Evolutionary conservation across 345 rosid species (phyloP), one percentile per base, ranked within the genome.

Genomic region (Salix exigua): DNA sequence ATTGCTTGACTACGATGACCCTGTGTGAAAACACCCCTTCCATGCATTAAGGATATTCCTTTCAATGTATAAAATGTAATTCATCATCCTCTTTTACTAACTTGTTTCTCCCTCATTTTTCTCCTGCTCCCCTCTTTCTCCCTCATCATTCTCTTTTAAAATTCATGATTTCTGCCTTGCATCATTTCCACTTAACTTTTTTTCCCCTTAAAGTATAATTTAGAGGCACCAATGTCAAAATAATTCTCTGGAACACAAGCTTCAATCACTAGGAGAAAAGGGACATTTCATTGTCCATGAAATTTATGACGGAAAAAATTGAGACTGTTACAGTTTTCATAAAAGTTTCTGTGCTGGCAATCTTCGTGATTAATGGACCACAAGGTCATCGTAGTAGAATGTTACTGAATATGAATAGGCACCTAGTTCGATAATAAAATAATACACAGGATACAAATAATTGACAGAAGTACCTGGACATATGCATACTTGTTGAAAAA

Each of bases 401-500:
- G 33, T 70, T 40, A 70, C 25, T 71, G 63, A 66, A 77, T 62
- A 58, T 18, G 23, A 40, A 35, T 4, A 28, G 66, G 50, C 46
- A 68, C 25, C 23, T 40, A 55, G 38, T 25, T 58, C 25, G 48
- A 58, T 3, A 40, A 51, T 13, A 8, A 25, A 73, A 64, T 17
- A 18, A 66, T 42, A 14, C 37, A 64, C 35, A 58, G 51, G 46
- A 23, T 19, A 74, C 35, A 65, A 38, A 68, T 23, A 23, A 72
- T 21, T 42, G 18, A 67, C 17, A 72, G 71, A 58, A 74, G 42
- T 90, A 96, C 98, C 99, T 89, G 99, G 72, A 93, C 98, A 79
- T 88, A 93, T 2, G 97, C 99, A 71, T 96, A 96, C 86, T 91
- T 96, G 90, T 93, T 96, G 72, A 96, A 96, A 73, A 93, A 96